Evolutionary conservation across 2,329 filamentous ascomycete species (phyloP), one percentile per base, ranked within the genome.

Genomic region (Xylaria digitata): DNA sequence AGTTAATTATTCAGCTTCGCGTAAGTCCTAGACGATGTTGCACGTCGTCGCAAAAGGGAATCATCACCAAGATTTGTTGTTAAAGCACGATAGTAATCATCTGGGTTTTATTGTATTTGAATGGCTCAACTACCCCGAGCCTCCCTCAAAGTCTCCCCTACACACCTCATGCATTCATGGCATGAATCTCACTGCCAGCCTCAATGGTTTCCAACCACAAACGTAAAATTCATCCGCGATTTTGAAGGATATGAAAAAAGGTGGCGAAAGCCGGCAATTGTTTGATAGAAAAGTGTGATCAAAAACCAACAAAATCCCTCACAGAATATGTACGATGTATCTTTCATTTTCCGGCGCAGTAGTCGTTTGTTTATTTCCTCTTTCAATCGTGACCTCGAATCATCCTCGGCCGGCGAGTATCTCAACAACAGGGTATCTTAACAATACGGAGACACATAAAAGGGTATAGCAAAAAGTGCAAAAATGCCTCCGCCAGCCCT

Each of bases 381-480:
- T 63, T 60, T 64, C 68, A 48, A 21, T 66, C 26, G 61, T 64
- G 32, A 69, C 62, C 63, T 64, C 67, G 54, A 63, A 67, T 65
- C 63, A 63, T 65, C 60, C 67, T 71, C 70, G 69, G 49, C 67
- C 69, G 64, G 70, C 69, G 69, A 72, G 65, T 54, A 64, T 71
- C 69, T 71, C 70, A 71, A 71, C 67, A 72, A 72, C 63, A 60
- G 71, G 71, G 71, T 72, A 72, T 72, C 71, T 72, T 61, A 70
- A 71, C 65, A 72, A 69, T 42, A 37, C 64, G 60, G 43, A 65
- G 69, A 66, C 66, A 69, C 65, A 59, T 58, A 55, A 71, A 71
- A 66, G 46, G 43, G 40, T 50, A 46, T 42, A 54, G 21, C 13
- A 64, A 68, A 62, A 67, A 52, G 49, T 23, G 21, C 55, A 65